A percentile compares a stretch with the other conserved stretches of the same genome.
Evolutionary conservation across 768 basidiomycete species (phyloP).

Genomic region (Boletus insuetus): DNA sequence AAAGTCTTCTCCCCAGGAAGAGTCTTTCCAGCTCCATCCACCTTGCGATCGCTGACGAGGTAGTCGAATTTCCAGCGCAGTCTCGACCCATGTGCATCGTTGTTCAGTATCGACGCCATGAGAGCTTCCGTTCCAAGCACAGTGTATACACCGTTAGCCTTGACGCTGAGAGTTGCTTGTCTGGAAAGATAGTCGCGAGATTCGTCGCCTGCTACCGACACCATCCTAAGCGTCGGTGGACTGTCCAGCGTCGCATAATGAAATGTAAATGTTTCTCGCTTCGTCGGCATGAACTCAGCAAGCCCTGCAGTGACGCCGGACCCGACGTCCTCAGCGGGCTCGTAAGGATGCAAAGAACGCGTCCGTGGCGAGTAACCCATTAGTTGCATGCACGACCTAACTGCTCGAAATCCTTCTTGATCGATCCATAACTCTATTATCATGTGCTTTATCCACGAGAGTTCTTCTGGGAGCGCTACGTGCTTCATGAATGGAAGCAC

Average conservation of each 20-base stretch:
- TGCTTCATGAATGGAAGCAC: constrained; percentile 12
- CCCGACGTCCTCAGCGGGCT: constrained; percentile 22
- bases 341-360: constrained; percentile 27
- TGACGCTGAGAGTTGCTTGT: constrained; percentile 68
- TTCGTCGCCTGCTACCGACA: constrained; percentile 66
- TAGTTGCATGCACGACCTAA: constrained; percentile 57
- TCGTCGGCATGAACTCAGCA: constrained; percentile 63
- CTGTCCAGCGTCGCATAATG: constrained; percentile 69
- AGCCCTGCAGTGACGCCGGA: constrained; percentile 42
- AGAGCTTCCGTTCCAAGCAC: constrained; percentile 64
- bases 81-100: constrained; percentile 29
- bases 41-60: constrained; percentile 58
- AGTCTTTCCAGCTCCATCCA: constrained; percentile 43
- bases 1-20: constrained; percentile 68
- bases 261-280: constrained; percentile 59
- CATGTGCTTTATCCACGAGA: constrained; percentile 53
- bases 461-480: constrained; percentile 34
- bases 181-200: constrained; percentile 72
- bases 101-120: constrained; percentile 13
- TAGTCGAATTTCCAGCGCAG: constrained; percentile 81
- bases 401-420: constrained; percentile 77
- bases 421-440: constrained; percentile 70
- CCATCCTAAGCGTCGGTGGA: constrained; percentile 65
- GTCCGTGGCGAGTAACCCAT: constrained; percentile 45
- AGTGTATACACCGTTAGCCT: constrained; percentile 71